A percentile compares a stretch with the other conserved stretches of the same genome.
Evolutionary conservation across 805 yeast species (phyloP).

Genomic region (Ogataea sp.): DNA sequence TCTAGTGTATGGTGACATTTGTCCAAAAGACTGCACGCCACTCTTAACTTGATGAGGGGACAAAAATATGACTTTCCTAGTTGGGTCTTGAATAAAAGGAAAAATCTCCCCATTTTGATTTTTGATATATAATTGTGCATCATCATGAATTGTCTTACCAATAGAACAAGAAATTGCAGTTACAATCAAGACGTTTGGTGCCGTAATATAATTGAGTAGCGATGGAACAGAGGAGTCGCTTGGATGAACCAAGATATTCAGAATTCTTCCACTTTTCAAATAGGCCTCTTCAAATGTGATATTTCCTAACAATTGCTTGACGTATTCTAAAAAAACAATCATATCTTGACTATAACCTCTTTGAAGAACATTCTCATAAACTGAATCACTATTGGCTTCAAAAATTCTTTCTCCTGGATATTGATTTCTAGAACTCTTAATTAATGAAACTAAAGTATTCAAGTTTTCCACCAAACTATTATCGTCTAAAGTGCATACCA

Average conservation of each 20-base stretch:
- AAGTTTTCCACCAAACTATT: conserved; percentile 47
- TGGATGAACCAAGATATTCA: conserved; percentile 84
- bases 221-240: conserved; percentile 62
- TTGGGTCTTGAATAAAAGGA: not conserved
- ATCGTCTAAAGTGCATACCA: conserved; percentile 68
- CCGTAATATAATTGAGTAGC: conserved; percentile 78
- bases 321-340: conserved; percentile 69
- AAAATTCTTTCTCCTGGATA: not conserved
- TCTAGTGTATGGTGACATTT: conserved; percentile 70
- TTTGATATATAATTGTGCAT: conserved; percentile 51
- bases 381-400: conserved; percentile 9
- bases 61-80: conserved; percentile 27
- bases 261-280: conserved; percentile 63
- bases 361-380: conserved; percentile 65
- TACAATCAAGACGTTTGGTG: conserved; percentile 87
- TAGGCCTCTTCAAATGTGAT: conserved; percentile 93
- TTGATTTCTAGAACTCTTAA: not conserved
- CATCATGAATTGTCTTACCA: conserved; percentile 63
- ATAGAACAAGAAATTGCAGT: conserved; percentile 85
- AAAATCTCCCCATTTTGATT: conserved; percentile 41
- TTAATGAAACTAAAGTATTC: not conserved
- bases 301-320: conserved; percentile 66
- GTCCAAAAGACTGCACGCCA: conserved; percentile 3
- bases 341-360: conserved; percentile 87
- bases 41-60: conserved; percentile 27